Evolutionary conservation across 768 basidiomycete species (phyloP), one percentile per base, ranked within the genome.

Genomic region (Pulveroboletus sp.): DNA sequence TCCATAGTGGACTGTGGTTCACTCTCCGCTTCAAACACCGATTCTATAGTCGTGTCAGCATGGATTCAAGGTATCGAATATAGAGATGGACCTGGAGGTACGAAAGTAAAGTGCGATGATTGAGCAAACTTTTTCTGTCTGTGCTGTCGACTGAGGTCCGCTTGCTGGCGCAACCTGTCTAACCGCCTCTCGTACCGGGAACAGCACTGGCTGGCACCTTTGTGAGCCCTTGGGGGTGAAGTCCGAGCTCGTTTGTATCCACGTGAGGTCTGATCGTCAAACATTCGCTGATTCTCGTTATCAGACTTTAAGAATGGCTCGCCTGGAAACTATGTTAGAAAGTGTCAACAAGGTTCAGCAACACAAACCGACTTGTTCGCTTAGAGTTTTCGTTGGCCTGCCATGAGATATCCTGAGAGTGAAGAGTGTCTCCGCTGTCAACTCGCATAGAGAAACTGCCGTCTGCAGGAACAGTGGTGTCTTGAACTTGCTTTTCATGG

Each of bases 191-290:
- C 73, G 14, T 76, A 70, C 44, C 69, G 71, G 4, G 55, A 50
- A 35, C 68, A 69, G 41, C 69, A 73, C 10, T 69, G 62, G 30
- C 70, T 69, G 4, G 74, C 48, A 28, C 68, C 69, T n/a, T 69
- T 74, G 56, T 69, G 71, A 17, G 65, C 56, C 30, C 62, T 59
- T 14, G 78, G 79, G 21, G 83, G 76, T 2, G 68, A 58, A 1
- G 74, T 81, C 46, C 84, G 74, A 26, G 72, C 71, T 13, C 81
- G 76, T 60, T 85, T 84, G 18, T 60, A 14, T 41, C 39, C 31
- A 18, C 27, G 56, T 32, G 59, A 46, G 62, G 56, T 47, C 62
- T 65, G n/a, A 58, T 63, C 69, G 53, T 24, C 63, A 45, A 50
- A 70, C 73, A 53, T 51, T 26, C 10, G 40, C 26, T 55, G 45